Evolutionary conservation across 176 grass and related monocot genomes (phyloP).

Genomic region (Chrysopogon serrulatus): DNA sequence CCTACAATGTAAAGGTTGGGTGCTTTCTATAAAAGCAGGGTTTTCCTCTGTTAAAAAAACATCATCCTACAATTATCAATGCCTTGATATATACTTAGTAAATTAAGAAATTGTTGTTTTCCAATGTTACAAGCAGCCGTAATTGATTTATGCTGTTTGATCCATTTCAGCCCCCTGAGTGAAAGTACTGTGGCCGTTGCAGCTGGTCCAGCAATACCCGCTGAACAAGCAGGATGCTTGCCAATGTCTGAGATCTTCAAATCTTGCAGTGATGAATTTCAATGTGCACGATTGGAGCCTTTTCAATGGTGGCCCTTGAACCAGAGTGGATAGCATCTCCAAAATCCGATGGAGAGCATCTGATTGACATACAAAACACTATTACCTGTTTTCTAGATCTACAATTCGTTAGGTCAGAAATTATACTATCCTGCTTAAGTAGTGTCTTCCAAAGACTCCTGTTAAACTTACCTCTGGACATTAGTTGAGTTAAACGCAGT

Average conservation of each 20-base stretch:
- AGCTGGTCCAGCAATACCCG: slow-evolving; percentile 55
- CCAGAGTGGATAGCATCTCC: background rate
- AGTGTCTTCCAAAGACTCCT: background rate
- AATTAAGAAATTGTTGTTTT: background rate
- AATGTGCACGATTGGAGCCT: slow-evolving; percentile 86
- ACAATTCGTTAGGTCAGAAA: background rate
- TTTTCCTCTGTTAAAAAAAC: too few relatives aligned
- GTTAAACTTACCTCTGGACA: background rate
- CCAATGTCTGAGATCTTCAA: slow-evolving; percentile 78
- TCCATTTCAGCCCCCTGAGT: slow-evolving; percentile 66
- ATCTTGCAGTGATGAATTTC: slow-evolving; percentile 60
- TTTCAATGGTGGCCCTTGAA: slow-evolving; percentile 45
- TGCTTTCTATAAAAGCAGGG: too few relatives aligned
- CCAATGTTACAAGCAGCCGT: background rate
- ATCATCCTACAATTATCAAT: background rate
- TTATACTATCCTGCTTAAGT: background rate
- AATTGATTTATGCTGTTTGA: background rate
- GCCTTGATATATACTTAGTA: background rate
- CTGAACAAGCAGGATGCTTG: slow-evolving; percentile 70
- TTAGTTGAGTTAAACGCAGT: background rate
- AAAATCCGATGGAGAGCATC: background rate
- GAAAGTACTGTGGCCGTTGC: slow-evolving; percentile 54
- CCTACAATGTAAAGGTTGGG: too few relatives aligned
- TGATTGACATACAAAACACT: background rate
- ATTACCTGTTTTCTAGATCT: background rate